Evolutionary conservation across 306 rosid genomes (phyloP).

Genomic region (Cucurbita moschata): DNA sequence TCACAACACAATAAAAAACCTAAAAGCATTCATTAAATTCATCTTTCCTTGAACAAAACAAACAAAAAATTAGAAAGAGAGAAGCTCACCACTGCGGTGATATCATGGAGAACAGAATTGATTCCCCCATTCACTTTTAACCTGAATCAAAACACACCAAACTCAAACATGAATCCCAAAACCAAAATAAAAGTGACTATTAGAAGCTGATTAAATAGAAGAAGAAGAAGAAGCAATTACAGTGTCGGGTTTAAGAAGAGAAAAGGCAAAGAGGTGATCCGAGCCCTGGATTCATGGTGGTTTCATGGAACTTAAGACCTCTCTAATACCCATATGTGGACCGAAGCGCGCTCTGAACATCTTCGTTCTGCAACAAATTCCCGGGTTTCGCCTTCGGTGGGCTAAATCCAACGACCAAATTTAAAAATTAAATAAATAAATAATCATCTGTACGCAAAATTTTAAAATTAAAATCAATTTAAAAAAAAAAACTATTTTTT

Average conservation of each 20-base stretch:
- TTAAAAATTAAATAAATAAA: no score
- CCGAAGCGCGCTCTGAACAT: not conserved
- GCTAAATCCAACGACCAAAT: not conserved
- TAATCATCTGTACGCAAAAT: no score
- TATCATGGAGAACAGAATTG: constrained; percentile 58
- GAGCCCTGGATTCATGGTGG: constrained; percentile 83
- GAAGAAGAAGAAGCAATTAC: constrained; percentile 10
- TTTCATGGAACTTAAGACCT: constrained; percentile 65
- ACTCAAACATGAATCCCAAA: not conserved
- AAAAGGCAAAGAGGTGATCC: constrained; percentile 80
- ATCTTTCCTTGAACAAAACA: not conserved
- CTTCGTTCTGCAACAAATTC: not conserved
- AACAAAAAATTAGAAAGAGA: not conserved
- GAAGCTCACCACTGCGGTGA: constrained; percentile 59
- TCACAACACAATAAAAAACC: not conserved
- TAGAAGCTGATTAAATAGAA: not conserved
- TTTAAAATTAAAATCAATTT: no score
- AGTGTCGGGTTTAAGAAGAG: constrained; percentile 43
- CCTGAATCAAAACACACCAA: constrained; percentile 25
- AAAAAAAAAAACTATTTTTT: no score
- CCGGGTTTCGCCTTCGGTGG: not conserved
- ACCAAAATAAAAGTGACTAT: no score
- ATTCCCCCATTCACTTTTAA: constrained; percentile 69
- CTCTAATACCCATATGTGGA: constrained; percentile 58
- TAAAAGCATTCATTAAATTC: not conserved